Percentiles rank a stretch among this genome's conserved stretches.
Conservation (phyloP, 2,329 filamentous ascomycete genomes). For the Trichocomaceae sp. region DNA sequence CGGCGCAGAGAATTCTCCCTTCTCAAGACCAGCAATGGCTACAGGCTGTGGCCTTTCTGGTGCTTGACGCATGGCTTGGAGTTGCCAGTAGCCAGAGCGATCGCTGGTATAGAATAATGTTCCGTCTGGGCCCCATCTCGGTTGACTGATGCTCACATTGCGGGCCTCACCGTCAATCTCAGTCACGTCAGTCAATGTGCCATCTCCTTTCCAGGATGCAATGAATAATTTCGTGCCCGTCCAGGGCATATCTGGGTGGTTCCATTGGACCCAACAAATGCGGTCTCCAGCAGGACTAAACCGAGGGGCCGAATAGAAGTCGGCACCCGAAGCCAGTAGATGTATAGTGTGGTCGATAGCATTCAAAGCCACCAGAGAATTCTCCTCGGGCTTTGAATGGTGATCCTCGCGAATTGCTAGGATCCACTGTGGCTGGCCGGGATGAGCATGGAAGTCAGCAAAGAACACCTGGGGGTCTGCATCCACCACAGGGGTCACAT, state of each 20-base stretch:
- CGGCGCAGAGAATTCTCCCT: conserved; percentile 29
- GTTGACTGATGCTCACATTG: conserved; percentile 43
- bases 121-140: conserved; percentile 47
- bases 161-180: conserved; percentile 39
- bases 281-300: conserved; percentile 44
- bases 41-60: conserved; percentile 23
- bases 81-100: conserved; percentile 41
- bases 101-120: conserved; percentile 46
- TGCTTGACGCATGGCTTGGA: conserved; percentile 35
- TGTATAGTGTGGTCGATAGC: conserved; percentile 26
- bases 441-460: conserved; percentile 43
- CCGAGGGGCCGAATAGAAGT: conserved; percentile 49
- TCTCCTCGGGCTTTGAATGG: conserved; percentile 17
- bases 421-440: conserved; percentile 34
- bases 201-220: conserved; percentile 38
- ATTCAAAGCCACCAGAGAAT: conserved; percentile 26
- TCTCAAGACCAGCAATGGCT: conserved; percentile 33
- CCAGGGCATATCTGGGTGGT: conserved; percentile 50
- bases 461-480: conserved; percentile 35
- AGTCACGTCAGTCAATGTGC: conserved; percentile 24
- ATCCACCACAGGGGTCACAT: conserved; percentile 30
- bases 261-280: conserved; percentile 51
- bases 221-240: conserved; percentile 41
- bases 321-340: conserved; percentile 39
- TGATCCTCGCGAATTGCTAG: conserved; percentile 51